A percentile compares a stretch with the other conserved stretches of the same genome.
phyloP scores from a whole-genome alignment of 164 flowering plant species.

The Magnolia officinalis region DNA sequence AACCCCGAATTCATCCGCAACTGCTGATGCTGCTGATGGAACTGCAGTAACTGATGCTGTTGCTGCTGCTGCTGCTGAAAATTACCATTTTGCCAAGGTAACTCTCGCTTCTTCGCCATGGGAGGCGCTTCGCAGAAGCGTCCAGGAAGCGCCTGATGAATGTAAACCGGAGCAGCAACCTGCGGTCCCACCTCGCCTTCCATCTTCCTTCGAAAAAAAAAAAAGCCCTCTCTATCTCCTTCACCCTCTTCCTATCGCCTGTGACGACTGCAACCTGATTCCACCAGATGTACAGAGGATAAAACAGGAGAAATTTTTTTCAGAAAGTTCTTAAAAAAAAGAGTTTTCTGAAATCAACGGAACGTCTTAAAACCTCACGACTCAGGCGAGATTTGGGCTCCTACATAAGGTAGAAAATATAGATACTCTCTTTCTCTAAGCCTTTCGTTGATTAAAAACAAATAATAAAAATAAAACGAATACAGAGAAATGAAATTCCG shows the following conservation, averaged over 20 bases:
- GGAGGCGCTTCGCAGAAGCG: slow-evolving; percentile 40
- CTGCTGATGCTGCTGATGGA: slow-evolving; percentile 6
- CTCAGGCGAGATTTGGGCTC: background rate
- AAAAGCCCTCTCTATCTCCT: background rate
- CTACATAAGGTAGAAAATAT: no score
- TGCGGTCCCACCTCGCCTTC: slow-evolving; percentile 60
- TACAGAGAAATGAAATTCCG: background rate
- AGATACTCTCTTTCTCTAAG: background rate
- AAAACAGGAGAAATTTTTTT: background rate
- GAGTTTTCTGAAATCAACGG: background rate
- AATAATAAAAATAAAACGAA: background rate
- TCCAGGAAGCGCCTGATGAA: slow-evolving; percentile 43
- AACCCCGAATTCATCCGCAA: slow-evolving; percentile 21
- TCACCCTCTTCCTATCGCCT: background rate
- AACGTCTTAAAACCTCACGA: background rate
- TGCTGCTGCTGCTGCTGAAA: slow-evolving; percentile 26
- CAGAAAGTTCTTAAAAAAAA: background rate
- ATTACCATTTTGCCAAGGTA: slow-evolving; percentile 33
- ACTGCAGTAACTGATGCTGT: slow-evolving; percentile 18
- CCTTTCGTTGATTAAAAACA: background rate
- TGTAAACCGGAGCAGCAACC: slow-evolving; percentile 58
- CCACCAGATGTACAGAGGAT: background rate
- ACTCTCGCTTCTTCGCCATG: slow-evolving; percentile 62
- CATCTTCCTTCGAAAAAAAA: slow-evolving; percentile 23
- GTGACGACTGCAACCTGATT: slow-evolving; percentile 6